Base-by-base conservation (phyloP, 2,329 filamentous ascomycete genomes). In the Colletotrichum sp. region DNA sequence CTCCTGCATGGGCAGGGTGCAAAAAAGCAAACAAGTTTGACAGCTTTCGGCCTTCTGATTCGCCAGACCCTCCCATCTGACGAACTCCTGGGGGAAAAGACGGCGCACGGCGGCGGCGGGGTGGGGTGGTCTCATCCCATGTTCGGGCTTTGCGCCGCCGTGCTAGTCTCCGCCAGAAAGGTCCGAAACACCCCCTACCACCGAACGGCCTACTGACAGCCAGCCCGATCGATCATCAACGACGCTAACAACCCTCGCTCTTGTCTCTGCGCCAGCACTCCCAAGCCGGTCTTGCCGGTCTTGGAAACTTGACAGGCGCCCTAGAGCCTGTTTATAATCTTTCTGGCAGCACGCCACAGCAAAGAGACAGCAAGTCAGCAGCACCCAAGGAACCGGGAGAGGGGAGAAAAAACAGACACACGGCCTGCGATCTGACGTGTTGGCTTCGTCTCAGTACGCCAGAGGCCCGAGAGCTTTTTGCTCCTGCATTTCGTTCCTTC, bases 141-240 rank as follows among this genome's bases (percentile, higher is more conserved):
- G 32, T 65, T 75, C 73, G 73, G 73, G 73, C 57, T 75, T 73
- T 75, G 73, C 73, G 73, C 63, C 63, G 39, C 57, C 69, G 61
- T 70, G n/a, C 67, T 52, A 61, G 65, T 52, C 43, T 52, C 43
- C 59, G 32, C 32, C 69, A 21, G 21, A 39, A 34, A 68, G 55
- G 70, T 68, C 70, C 73, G 73, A 75, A 75, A 75, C 73, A 73
- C 18, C 34, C 36, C 6, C 16, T 39, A 28, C 61, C 61, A 36
- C 28, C 68, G 32, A 61, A 39, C 24, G 21, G 21, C 60, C 57
- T 32, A 48, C n/a, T 55, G 52, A 43, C 48, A 60, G 67, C 55
- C 2, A 52, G n/a, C 43, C 43, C 43, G n/a, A 52, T 63, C 67
- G 34, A 63, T 70, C 59, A 9, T 26, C 9, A 59, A 64, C 21